Evolutionary conservation across 352 stramenopile species (phyloP), one percentile per base, ranked within the genome.

Genomic region (Phytopythium helicoides): DNA sequence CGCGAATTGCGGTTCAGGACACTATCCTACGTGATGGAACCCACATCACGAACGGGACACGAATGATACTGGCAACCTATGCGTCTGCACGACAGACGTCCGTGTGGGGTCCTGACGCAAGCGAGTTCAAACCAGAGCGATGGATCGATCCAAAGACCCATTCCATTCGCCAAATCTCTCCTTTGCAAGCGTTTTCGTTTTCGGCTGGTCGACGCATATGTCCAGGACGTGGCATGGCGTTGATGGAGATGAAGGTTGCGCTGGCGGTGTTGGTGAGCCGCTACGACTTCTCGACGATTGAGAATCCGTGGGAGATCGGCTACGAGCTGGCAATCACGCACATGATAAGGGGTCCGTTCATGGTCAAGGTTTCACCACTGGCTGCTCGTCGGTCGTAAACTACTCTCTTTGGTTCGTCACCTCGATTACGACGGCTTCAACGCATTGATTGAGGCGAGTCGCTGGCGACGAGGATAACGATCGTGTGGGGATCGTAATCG

Each of bases 121-220:
- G 50, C 1, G 76, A 87, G 45, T 89, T 86, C 52, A 83, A 78
- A 40, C 82, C 82, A 0, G 71, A 87, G 51, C 56, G 76, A 1
- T 86, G 68, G 61, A 62, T 86, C 37, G 66, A 79, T 18, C 31
- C 52, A 0, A 46, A 52, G 1, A 76, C 62, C 5, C 51, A 47
- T n/a, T 74, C 68, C 34, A 40, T 72, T 8, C 50, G 58, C 2
- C 61, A 58, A 18, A 60, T 76, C 23, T 73, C 63, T 12, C 63
- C 72, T 1, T 10, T 33, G 28, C 28, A 41, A 14, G 36, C 36
- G 14, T 41, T 41, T 41, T n/a, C 65, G 1, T 90, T 92, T 60
- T 54, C 59, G 31, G 71, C 64, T 5, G 79, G 76, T 9, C 63
- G 61, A 34, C 76, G 74, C 23, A 64, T 71, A 21, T 92, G 81